These are phyloP conservation scores for Lablab purpureus DNA, from an alignment of 306 rosid species.

Conservation along the genomic window DNA sequence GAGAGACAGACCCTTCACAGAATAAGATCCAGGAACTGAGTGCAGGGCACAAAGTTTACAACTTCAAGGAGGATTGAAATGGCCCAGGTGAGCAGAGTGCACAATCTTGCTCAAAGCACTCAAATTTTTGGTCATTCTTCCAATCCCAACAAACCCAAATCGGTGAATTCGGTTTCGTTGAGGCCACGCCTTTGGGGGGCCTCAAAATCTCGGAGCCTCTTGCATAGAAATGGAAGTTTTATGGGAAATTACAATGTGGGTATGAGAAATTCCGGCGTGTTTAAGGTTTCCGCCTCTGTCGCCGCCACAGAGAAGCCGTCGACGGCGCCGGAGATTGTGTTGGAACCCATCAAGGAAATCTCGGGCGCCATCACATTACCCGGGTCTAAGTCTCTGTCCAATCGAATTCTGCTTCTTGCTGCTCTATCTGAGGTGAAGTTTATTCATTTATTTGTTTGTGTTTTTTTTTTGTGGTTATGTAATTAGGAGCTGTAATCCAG, in stretches of 20 bases:
- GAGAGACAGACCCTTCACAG: not conserved
- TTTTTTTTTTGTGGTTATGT: not conserved
- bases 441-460: not conserved
- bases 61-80: slow-evolving; percentile 47
- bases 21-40: not conserved
- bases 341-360: slow-evolving; percentile 91
- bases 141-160: slow-evolving; percentile 65
- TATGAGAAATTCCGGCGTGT: slow-evolving; percentile 17
- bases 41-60: slow-evolving; percentile 27
- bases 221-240: slow-evolving; percentile 47
- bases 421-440: slow-evolving; percentile 92
- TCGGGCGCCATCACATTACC: slow-evolving; percentile 88
- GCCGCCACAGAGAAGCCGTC: slow-evolving; percentile 82
- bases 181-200: slow-evolving; percentile 60
- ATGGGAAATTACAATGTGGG: slow-evolving; percentile 46
- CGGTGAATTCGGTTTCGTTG: slow-evolving; percentile 57
- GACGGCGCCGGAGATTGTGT: slow-evolving; percentile 80
- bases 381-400: slow-evolving; percentile 93
- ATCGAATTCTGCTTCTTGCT: slow-evolving; percentile 93
- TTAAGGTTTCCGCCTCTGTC: slow-evolving; percentile 69
- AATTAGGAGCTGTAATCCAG: slow-evolving; percentile 1
- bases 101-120: slow-evolving; percentile 66
- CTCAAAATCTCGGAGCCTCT: slow-evolving; percentile 58
- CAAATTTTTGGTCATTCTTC: slow-evolving; percentile 56
- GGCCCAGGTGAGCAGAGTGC: slow-evolving; percentile 80